Base-by-base conservation (phyloP, 2,329 filamentous ascomycete species). In the Chaetomium sp. region DNA sequence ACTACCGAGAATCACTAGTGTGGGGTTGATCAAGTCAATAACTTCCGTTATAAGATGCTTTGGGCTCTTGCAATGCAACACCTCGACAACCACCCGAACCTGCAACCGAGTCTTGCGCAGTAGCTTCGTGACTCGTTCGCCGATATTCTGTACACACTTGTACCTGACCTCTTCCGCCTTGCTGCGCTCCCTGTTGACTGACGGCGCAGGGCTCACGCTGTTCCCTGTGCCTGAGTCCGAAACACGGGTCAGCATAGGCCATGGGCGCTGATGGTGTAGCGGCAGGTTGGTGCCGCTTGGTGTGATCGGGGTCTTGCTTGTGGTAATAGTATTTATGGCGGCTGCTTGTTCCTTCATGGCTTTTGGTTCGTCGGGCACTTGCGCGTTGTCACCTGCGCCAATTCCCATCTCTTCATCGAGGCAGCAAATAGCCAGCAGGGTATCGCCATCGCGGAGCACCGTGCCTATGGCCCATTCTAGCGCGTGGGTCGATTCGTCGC, bases 401-500 rank as follows among this genome's bases (percentile, higher is more conserved):
- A 84, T 79, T 12, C 80, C 83, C 7, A 79, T 79, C 64, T 97
- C 92, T 69, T 97, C 92, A 62, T 96, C 91, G 32, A 95, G 86
- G 55, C 91, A 95, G 72, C 95, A 96, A 46, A 97, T 89, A 2
- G 90, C 91, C 59, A 96, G 85, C 38, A 99, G 78, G 0, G 92
- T 97, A 68, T 99, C 94, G 6, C 94, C 94, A 64, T 97, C 91
- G 49, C 94, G 83, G 35, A 99, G 77, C 5, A 97, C 91, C 0
- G 92, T 97, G 6, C 94, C 94, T 54, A 99, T 91, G 0, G 92
- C 94, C 94, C 94, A 99, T 70, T 99, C 94, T 36, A 99, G 78
- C 1, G 94, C 94, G 69, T 97, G 95, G 6, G 89, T 89, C 4
- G 92, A 91, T 73, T 99, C 94, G 40, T 94, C 89, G 63, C 91